Evolutionary conservation across 768 basidiomycete species (phyloP).

Genomic region (Mycena galericulata): DNA sequence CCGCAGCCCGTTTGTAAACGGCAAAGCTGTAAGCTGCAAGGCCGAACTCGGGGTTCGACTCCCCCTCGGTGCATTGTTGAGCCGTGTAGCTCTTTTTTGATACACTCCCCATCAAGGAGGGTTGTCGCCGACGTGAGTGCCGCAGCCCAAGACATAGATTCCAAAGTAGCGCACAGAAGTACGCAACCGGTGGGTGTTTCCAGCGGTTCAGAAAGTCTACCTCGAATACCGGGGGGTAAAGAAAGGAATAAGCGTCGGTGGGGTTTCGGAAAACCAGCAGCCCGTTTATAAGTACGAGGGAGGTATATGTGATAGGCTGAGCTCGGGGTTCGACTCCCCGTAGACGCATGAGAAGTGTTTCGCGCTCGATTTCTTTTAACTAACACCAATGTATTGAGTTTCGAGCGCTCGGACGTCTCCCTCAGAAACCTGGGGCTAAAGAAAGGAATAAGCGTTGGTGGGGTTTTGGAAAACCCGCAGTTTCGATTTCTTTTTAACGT

Average conservation of each 20-base stretch:
- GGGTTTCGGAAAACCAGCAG: not conserved
- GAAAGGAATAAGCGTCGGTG: too few species aligned
- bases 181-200: too few species aligned
- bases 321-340: not conserved
- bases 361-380: not conserved
- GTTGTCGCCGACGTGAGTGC: not conserved
- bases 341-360: not conserved
- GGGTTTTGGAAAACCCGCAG: not conserved
- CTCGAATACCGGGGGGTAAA: too few species aligned
- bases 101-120: not conserved
- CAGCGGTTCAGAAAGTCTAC: too few species aligned
- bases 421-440: too few species aligned
- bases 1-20: not conserved
- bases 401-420: too few species aligned
- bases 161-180: too few species aligned
- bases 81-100: not conserved
- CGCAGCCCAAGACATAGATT: too few species aligned
- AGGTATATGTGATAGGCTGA: not conserved
- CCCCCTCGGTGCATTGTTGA: not conserved
- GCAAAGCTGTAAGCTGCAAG: not conserved
- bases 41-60: not conserved
- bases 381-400: too few species aligned
- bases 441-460: too few species aligned
- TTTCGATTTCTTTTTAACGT: too few species aligned
- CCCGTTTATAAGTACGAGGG: not conserved